Evolutionary conservation across 2,329 filamentous ascomycete genomes (phyloP).

Genomic region (Phyllosticta citrichinensis): DNA sequence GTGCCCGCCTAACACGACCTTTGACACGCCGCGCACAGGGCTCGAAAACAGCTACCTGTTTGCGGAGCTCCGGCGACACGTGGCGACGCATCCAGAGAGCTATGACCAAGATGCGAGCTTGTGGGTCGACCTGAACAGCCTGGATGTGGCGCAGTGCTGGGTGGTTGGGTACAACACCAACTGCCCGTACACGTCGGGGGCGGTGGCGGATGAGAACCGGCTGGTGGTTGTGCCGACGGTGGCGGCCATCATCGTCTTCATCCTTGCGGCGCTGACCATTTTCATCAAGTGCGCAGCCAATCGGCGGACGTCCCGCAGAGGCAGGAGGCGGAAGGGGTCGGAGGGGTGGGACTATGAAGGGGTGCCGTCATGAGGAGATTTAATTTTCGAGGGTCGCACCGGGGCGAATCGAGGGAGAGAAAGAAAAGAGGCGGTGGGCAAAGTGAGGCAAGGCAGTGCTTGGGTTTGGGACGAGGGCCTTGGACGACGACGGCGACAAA

Average conservation of each 20-base stretch:
- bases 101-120: constrained; percentile 23
- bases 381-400: background rate
- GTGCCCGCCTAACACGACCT: constrained; percentile 42
- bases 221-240: constrained; percentile 52
- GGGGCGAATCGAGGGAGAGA: background rate
- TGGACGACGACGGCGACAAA: background rate
- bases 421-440: background rate
- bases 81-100: constrained; percentile 15
- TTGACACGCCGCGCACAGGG: constrained; percentile 49
- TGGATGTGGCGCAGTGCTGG: constrained; percentile 51
- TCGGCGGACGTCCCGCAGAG: constrained; percentile 41
- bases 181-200: constrained; percentile 47
- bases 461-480: background rate
- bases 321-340: constrained; percentile 37
- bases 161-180: constrained; percentile 44
- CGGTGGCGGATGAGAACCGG: constrained; percentile 33
- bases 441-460: background rate
- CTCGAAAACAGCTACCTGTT: constrained; percentile 52
- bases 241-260: constrained; percentile 51
- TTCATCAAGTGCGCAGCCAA: constrained; percentile 58
- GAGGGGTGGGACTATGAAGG: constrained; percentile 59
- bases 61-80: constrained; percentile 14
- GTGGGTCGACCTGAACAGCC: constrained; percentile 53
- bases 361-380: constrained; percentile 36
- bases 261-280: constrained; percentile 50